These are phyloP conservation scores for Colletotrichum shisoi DNA, from an alignment of 2,329 filamentous ascomycete species.

Conservation along the genomic window DNA sequence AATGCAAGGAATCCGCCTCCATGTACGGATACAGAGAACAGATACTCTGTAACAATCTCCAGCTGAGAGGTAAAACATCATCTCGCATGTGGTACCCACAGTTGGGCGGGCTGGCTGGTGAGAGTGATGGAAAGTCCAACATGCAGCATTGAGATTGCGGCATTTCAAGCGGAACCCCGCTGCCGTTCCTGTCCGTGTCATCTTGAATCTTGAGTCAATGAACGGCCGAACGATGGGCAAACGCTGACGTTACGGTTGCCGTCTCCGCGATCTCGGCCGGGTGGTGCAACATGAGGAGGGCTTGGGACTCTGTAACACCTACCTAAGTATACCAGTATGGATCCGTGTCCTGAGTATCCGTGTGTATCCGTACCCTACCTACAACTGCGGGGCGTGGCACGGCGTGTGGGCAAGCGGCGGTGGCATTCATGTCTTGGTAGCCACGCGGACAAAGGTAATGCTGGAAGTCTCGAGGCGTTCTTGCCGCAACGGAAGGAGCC, in stretches of 20 bases:
- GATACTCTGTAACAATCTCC: conserved; percentile 14
- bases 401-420: conserved; percentile 14
- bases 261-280: conserved; percentile 38
- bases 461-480: neutral
- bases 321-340: no score
- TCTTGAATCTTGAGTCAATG: conserved; percentile 3
- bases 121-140: conserved; percentile 31
- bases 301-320: conserved; percentile 19
- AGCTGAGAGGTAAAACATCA: conserved; percentile 19
- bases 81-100: conserved; percentile 31
- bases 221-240: conserved; percentile 25
- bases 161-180: conserved; percentile 32
- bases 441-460: conserved; percentile 11
- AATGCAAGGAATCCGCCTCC: conserved; percentile 1
- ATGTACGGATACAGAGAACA: neutral
- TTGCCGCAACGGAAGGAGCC: conserved; percentile 17
- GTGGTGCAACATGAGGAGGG: conserved; percentile 23
- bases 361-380: no score
- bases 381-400: conserved; percentile 9
- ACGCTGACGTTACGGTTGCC: conserved; percentile 30
- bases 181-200: conserved; percentile 13
- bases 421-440: conserved; percentile 18
- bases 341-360: no score
- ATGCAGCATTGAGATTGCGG: conserved; percentile 35
- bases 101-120: conserved; percentile 8